Conservation (phyloP, 202 grass and related monocot genomes). For the Schoenoplectus triqueter region DNA sequence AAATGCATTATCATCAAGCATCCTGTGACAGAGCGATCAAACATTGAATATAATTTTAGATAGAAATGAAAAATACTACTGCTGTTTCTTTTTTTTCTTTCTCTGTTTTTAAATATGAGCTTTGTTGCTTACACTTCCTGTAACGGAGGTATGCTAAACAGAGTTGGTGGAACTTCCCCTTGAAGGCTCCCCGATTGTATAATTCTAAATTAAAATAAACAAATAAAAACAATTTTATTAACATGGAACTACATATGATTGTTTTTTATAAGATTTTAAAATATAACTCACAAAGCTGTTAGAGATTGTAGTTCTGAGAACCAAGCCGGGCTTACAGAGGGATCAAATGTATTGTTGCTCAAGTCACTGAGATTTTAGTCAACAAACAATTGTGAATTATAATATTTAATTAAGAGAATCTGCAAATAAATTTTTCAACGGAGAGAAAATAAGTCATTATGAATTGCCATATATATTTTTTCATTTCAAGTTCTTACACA, state of each 20-base stretch:
- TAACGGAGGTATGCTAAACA: conserved; percentile 72
- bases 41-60: background rate
- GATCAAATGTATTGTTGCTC: conserved; percentile 93
- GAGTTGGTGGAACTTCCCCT: conserved; percentile 51
- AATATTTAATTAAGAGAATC: conserved; percentile 34
- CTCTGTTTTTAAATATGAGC: background rate
- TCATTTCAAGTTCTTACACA: conserved; percentile 60
- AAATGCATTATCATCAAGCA: conserved; percentile 73
- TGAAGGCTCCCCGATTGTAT: conserved; percentile 76
- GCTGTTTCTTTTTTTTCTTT: background rate
- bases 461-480: background rate
- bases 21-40: conserved; percentile 40
- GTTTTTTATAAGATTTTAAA: background rate
- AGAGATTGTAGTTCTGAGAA: conserved; percentile 66
- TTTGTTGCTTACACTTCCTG: conserved; percentile 82
- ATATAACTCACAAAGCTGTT: conserved; percentile 67
- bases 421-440: background rate
- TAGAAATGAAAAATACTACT: background rate
- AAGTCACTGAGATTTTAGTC: conserved; percentile 59
- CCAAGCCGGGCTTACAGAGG: conserved; percentile 70
- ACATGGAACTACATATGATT: conserved; percentile 19
- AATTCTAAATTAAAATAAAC: conserved; percentile 55
- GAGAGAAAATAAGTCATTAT: background rate
- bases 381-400: conserved; percentile 27
- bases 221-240: conserved; percentile 15